Conservation (phyloP, 2,329 filamentous ascomycete genomes). For the Juglanconis sp. region DNA sequence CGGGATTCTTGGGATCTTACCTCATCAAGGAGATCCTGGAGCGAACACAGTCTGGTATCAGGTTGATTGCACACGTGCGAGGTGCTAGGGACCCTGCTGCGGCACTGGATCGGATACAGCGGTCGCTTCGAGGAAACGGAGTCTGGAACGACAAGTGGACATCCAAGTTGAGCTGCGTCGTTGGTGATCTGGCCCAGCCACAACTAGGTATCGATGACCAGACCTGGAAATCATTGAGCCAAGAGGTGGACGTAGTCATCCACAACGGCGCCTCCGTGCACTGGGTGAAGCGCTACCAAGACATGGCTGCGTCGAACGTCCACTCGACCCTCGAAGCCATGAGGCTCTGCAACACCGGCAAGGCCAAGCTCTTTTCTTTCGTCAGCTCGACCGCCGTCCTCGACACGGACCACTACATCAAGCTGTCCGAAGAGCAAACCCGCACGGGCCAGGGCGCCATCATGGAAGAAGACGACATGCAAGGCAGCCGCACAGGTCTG, state of each 20-base stretch:
- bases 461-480: slow-evolving; percentile 72
- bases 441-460: slow-evolving; percentile 62
- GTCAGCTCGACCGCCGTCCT: slow-evolving; percentile 80
- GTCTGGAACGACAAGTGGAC: slow-evolving; percentile 72
- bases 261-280: slow-evolving; percentile 83
- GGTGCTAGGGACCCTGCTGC: slow-evolving; percentile 56
- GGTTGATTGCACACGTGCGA: slow-evolving; percentile 73
- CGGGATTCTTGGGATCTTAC: slow-evolving; percentile 84
- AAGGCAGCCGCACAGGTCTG: slow-evolving; percentile 72
- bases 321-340: slow-evolving; percentile 75
- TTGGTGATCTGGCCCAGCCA: slow-evolving; percentile 71
- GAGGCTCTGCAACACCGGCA: slow-evolving; percentile 71
- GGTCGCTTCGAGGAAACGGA: slow-evolving; percentile 71
- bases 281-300: slow-evolving; percentile 77
- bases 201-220: slow-evolving; percentile 67
- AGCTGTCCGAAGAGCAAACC: slow-evolving; percentile 63
- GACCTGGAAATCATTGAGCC: slow-evolving; percentile 62
- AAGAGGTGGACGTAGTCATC: slow-evolving; percentile 68
- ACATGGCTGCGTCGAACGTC: slow-evolving; percentile 73
- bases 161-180: slow-evolving; percentile 60
- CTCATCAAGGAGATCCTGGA: slow-evolving; percentile 72
- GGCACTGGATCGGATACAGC: slow-evolving; percentile 62
- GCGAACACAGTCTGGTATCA: slow-evolving; percentile 48
- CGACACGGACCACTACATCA: slow-evolving; percentile 77
- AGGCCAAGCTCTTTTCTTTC: slow-evolving; percentile 76